Evolutionary conservation across 1,139 yeast species (phyloP).

Genomic region (Magnusiomyces magnusii): DNA sequence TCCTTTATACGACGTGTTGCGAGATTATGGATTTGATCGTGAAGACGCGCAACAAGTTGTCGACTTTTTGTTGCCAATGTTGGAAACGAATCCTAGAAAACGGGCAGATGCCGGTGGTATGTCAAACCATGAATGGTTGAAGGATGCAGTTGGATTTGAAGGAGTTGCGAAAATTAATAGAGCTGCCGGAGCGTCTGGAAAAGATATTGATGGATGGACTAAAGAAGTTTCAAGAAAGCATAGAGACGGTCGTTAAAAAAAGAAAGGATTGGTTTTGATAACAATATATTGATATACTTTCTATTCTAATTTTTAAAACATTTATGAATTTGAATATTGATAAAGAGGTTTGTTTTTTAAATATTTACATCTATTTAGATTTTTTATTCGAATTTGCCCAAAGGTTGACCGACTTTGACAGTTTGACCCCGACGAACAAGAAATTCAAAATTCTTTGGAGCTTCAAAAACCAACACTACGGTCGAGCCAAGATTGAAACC

Average conservation of each 20-base stretch:
- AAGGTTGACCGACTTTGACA: conserved; percentile 77
- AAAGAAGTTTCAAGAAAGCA: conserved; percentile 30
- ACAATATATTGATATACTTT: not conserved
- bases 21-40: conserved; percentile 57
- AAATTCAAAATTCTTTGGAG: conserved; percentile 72
- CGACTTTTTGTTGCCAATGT: conserved; percentile 66
- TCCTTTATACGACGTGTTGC: conserved; percentile 57
- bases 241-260: not conserved
- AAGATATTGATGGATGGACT: conserved; percentile 71
- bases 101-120: conserved; percentile 80
- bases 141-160: conserved; percentile 53
- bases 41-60: conserved; percentile 50
- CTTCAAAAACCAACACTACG: conserved; percentile 92
- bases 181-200: conserved; percentile 57
- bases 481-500: conserved; percentile 96
- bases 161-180: conserved; percentile 41
- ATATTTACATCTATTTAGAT: no score
- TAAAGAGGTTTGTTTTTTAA: no score
- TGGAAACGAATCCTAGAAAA: conserved; percentile 55
- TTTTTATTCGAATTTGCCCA: conserved; percentile 45
- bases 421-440: conserved; percentile 60
- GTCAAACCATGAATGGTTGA: conserved; percentile 72
- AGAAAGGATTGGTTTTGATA: not conserved
- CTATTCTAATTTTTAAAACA: not conserved
- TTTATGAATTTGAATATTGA: no score